Evolutionary conservation across 2,329 filamentous ascomycete genomes (phyloP).

Genomic region (Cyanodermella asteris): DNA sequence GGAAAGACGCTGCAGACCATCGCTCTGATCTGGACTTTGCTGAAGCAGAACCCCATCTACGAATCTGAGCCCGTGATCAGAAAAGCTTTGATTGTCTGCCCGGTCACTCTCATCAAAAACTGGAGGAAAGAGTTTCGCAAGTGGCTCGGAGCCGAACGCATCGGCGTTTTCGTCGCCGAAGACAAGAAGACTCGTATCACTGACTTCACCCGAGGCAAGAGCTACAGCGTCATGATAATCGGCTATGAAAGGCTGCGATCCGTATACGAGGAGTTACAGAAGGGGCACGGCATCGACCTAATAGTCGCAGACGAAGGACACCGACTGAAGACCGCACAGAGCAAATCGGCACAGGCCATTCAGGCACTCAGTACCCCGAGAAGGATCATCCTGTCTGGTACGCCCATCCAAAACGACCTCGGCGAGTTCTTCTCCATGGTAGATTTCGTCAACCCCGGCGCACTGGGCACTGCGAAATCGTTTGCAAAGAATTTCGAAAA

Average conservation of each 20-base stretch:
- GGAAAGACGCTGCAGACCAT: constrained; percentile 58
- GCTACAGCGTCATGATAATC: constrained; percentile 51
- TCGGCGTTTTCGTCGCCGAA: constrained; percentile 46
- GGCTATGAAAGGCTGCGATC: constrained; percentile 48
- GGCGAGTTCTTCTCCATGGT: constrained; percentile 46
- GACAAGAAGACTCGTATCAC: constrained; percentile 37
- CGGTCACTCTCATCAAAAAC: constrained; percentile 49
- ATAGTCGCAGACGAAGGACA: constrained; percentile 51
- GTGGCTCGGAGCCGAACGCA: constrained; percentile 48
- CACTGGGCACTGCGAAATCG: constrained; percentile 37
- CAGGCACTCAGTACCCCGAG: constrained; percentile 39
- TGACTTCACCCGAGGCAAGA: constrained; percentile 46
- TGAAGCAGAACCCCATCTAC: constrained; percentile 49
- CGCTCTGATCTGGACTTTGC: constrained; percentile 45
- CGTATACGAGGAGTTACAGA: constrained; percentile 42
- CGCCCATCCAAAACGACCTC: constrained; percentile 46
- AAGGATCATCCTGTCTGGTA: constrained; percentile 42
- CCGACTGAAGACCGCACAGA: constrained; percentile 44
- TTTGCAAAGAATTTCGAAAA: constrained; percentile 44
- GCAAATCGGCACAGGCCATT: constrained; percentile 45
- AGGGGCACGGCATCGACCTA: constrained; percentile 42
- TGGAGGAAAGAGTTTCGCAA: constrained; percentile 54
- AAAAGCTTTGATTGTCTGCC: constrained; percentile 52
- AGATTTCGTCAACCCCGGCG: constrained; percentile 45
- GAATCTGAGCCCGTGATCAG: constrained; percentile 38